Percentiles rank a stretch among this genome's conserved stretches.
phyloP scores from a whole-genome alignment of 495 filamentous ascomycete genomes.

The Aspergillus conjunctus region DNA sequence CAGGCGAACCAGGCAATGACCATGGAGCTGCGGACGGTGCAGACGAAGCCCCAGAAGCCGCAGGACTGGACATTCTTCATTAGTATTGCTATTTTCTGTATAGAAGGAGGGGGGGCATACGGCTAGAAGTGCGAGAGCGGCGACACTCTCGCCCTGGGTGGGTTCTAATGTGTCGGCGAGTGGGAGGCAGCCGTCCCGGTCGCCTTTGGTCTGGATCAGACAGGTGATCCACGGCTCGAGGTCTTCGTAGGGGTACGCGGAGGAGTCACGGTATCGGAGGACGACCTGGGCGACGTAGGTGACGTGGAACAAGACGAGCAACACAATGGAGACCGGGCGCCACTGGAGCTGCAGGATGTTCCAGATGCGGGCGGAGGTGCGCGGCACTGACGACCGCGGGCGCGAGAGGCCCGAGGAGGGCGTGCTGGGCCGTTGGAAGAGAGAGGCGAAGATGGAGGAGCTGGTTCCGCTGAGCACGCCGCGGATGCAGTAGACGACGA shows the following conservation, averaged over 20 bases:
- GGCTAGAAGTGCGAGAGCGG: neutral
- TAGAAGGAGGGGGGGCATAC: neutral
- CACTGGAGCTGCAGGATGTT: conserved; percentile 81
- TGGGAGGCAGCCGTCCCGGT: neutral
- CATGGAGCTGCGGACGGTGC: conserved; percentile 16
- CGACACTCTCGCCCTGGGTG: neutral
- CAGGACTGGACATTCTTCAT: neutral
- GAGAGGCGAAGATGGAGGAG: neutral
- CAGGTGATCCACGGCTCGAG: conserved; percentile 11
- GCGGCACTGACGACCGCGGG: neutral
- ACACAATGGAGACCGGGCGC: conserved; percentile 78
- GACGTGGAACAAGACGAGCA: conserved; percentile 75
- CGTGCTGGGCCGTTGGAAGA: conserved; percentile 7
- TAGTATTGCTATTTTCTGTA: neutral
- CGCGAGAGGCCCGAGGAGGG: neutral
- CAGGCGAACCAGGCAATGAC: conserved; percentile 59
- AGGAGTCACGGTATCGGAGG: neutral
- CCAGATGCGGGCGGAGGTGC: conserved; percentile 69
- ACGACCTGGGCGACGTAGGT: conserved; percentile 22
- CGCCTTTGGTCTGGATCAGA: neutral
- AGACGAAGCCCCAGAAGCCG: conserved; percentile 16
- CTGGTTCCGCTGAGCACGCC: conserved; percentile 5
- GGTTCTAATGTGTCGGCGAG: neutral
- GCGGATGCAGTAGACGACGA: conserved; percentile 77
- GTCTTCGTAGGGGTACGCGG: neutral